Conservation (phyloP, 805 yeast genomes). For the Candida arabinofermentans region DNA sequence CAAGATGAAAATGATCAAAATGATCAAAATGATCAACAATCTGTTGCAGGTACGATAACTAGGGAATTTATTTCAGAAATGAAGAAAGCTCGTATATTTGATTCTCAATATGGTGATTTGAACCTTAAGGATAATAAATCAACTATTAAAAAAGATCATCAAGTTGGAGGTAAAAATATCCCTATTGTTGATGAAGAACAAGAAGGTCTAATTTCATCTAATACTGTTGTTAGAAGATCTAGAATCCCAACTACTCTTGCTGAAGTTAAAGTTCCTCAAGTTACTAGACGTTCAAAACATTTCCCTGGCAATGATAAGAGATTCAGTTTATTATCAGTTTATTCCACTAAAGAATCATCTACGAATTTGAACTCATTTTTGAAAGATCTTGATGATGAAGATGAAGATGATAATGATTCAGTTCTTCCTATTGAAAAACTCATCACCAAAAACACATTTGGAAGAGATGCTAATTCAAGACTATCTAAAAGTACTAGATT, state of each 20-base stretch:
- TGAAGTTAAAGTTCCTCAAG: conserved; percentile 65
- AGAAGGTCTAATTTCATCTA: conserved; percentile 8
- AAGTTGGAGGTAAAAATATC: conserved; percentile 3
- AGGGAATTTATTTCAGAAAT: conserved; percentile 43
- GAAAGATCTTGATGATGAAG: conserved; percentile 17
- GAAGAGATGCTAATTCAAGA: conserved; percentile 10
- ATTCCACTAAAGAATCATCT: conserved; percentile 64
- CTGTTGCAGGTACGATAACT: conserved; percentile 28
- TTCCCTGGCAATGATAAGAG: conserved; percentile 63
- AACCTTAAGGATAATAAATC: background rate
- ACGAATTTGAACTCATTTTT: conserved; percentile 49
- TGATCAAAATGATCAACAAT: conserved; percentile 5
- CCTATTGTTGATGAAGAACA: conserved; percentile 11
- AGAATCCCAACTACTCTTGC: conserved; percentile 49
- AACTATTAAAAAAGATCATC: background rate
- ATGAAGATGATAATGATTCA: too few species aligned
- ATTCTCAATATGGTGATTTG: conserved; percentile 33
- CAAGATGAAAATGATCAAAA: conserved; percentile 27
- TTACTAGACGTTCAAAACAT: conserved; percentile 61
- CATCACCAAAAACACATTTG: background rate
- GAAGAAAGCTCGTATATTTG: conserved; percentile 39
- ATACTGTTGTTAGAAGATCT: conserved; percentile 18
- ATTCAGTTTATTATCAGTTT: conserved; percentile 65
- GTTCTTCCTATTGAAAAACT: conserved; percentile 13
- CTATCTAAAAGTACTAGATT: conserved; percentile 23